Percentiles rank a stretch among this genome's conserved stretches.
phyloP scores from a whole-genome alignment of 75 land plant genomes.

The Selaginella tamariscina region DNA sequence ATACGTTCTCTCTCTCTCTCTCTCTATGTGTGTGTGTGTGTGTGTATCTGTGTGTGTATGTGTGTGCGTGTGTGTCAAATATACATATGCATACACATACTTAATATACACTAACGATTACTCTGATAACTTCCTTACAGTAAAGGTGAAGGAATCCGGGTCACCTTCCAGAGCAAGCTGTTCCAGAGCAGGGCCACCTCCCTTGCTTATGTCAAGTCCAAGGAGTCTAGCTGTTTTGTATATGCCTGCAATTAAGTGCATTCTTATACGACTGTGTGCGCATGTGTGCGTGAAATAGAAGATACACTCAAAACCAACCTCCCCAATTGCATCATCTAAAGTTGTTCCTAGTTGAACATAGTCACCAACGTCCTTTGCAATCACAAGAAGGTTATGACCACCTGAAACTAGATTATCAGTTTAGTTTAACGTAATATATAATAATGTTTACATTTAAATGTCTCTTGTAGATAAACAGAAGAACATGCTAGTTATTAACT shows the following conservation, averaged over 20 bases:
- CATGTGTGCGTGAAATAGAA: not conserved
- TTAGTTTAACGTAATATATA: not conserved
- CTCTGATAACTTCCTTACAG: constrained; percentile 30
- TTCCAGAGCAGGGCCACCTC: constrained; percentile 98
- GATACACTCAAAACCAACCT: constrained; percentile 26
- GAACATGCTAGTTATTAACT: constrained; percentile 10
- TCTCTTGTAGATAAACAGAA: not conserved
- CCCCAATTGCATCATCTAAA: constrained; percentile 99
- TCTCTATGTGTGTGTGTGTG: too few species aligned
- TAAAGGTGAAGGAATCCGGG: constrained; percentile 48
- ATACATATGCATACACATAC: not conserved
- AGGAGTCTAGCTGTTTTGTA: constrained; percentile 92
- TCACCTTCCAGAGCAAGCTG: constrained; percentile 84
- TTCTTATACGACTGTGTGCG: too few species aligned
- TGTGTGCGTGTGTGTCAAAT: too few species aligned
- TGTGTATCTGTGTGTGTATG: too few species aligned
- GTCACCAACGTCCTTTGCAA: constrained; percentile 79
- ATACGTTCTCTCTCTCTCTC: too few species aligned
- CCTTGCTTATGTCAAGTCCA: constrained; percentile 80
- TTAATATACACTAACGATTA: not conserved
- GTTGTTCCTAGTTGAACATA: constrained; percentile 95
- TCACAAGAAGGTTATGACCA: constrained; percentile 89
- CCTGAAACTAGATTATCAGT: constrained; percentile 31
- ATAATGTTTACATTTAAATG: not conserved
- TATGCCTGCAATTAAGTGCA: constrained; percentile 37